These are phyloP conservation scores for Botrytis hyacinthi DNA, from an alignment of 2,329 filamentous ascomycete genomes.

Conservation along the genomic window DNA sequence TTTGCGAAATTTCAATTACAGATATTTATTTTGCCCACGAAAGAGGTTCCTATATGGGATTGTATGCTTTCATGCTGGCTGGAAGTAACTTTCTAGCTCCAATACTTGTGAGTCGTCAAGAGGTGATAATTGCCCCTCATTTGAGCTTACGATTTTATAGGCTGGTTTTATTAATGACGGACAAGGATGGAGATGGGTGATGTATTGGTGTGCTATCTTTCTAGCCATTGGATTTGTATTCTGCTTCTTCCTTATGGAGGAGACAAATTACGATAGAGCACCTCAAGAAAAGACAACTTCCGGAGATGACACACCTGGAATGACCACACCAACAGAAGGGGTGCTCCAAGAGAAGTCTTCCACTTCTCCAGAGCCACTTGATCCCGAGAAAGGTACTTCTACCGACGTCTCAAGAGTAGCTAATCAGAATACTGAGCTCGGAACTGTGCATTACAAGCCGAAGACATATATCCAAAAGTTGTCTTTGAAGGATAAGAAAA, in stretches of 20 bases:
- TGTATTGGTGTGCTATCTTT: constrained; percentile 56
- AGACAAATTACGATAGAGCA: constrained; percentile 47
- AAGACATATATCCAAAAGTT: constrained; percentile 36
- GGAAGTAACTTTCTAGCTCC: constrained; percentile 49
- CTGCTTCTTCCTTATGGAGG: constrained; percentile 59
- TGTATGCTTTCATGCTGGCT: constrained; percentile 46
- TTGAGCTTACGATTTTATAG: constrained; percentile 4
- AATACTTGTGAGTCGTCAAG: constrained; percentile 39
- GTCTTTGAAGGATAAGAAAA: constrained; percentile 29
- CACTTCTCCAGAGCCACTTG: constrained; percentile 4
- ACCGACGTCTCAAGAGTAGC: background rate
- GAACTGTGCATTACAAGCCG: constrained; percentile 23
- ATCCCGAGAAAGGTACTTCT: constrained; percentile 25
- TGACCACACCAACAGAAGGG: constrained; percentile 23
- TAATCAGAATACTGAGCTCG: constrained; percentile 2
- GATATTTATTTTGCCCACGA: constrained; percentile 47
- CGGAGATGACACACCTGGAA: constrained; percentile 18
- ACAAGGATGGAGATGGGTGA: constrained; percentile 50
- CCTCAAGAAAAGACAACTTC: constrained; percentile 23
- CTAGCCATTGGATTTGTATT: constrained; percentile 48
- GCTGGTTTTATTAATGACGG: constrained; percentile 50
- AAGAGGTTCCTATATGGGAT: constrained; percentile 43
- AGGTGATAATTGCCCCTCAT: background rate
- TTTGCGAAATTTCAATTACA: constrained; percentile 39
- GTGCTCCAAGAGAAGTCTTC: background rate